These are phyloP conservation scores for Ilyonectria destructans DNA, from an alignment of 2,329 filamentous ascomycete species.

Conservation along the genomic window DNA sequence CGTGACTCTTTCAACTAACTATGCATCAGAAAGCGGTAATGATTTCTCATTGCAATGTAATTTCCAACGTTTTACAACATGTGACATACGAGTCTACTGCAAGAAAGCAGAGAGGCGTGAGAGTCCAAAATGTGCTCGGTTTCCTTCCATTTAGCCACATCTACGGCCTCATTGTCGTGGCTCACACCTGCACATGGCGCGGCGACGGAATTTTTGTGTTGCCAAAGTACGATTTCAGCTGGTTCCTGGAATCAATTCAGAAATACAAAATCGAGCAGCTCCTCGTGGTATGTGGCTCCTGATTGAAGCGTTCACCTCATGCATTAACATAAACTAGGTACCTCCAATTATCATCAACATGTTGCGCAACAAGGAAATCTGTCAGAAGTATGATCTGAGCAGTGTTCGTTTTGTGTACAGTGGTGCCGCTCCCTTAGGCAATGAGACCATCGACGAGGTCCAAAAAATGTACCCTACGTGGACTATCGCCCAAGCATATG, in stretches of 20 bases:
- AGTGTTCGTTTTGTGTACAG: slow-evolving; percentile 77
- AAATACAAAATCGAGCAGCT: slow-evolving; percentile 78
- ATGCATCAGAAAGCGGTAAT: slow-evolving; percentile 81
- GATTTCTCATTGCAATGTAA: slow-evolving; percentile 86
- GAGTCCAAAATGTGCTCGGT: slow-evolving; percentile 71
- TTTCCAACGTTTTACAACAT: slow-evolving; percentile 81
- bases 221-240: slow-evolving; percentile 80
- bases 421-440: slow-evolving; percentile 82
- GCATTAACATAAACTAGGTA: slow-evolving; percentile 51
- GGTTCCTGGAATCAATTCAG: slow-evolving; percentile 77
- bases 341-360: slow-evolving; percentile 86
- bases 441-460: slow-evolving; percentile 77
- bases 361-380: slow-evolving; percentile 72
- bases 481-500: slow-evolving; percentile 81
- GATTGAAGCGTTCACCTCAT: too few species aligned
- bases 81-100: slow-evolving; percentile 59
- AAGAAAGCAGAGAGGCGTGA: slow-evolving; percentile 56
- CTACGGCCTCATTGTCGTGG: slow-evolving; percentile 74
- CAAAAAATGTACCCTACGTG: slow-evolving; percentile 75
- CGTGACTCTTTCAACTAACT: slow-evolving; percentile 11
- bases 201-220: slow-evolving; percentile 83
- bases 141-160: slow-evolving; percentile 87
- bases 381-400: slow-evolving; percentile 78
- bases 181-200: slow-evolving; percentile 74
- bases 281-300: slow-evolving; percentile 64